A percentile compares a stretch with the other conserved stretches of the same genome.
Evolutionary conservation across 176 grass and related monocot genomes (phyloP).

Genomic region (Triticum turgidum): DNA sequence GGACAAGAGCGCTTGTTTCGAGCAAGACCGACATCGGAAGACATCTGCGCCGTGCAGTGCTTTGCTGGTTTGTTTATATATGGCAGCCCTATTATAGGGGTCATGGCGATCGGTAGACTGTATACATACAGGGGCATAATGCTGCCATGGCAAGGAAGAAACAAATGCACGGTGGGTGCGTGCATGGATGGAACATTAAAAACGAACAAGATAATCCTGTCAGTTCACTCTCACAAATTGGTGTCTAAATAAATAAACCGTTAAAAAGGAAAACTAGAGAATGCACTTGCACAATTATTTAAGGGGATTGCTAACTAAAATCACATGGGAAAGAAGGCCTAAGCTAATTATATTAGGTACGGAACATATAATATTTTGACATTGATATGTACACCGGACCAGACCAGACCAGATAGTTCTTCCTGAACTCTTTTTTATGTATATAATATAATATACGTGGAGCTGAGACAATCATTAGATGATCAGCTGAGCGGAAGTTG

Average conservation of each 20-base stretch:
- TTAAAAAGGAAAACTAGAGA: not conserved
- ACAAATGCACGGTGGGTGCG: not conserved
- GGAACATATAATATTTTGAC: not conserved
- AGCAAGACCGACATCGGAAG: conserved; percentile 18
- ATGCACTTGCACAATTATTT: not conserved
- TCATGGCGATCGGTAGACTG: not conserved
- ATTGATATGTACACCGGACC: not conserved
- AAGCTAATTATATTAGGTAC: not conserved
- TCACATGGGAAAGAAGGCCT: not conserved
- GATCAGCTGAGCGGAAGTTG: not conserved
- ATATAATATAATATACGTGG: not conserved
- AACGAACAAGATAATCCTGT: not conserved
- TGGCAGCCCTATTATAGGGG: not conserved
- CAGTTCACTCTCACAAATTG: not conserved
- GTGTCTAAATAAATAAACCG: not conserved
- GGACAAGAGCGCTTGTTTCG: conserved; percentile 30
- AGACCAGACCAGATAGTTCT: not conserved
- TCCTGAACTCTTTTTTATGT: not conserved
- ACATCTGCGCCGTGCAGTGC: not conserved
- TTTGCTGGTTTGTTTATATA: not conserved
- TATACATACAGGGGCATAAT: not conserved
- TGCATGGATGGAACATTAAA: not conserved
- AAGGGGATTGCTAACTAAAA: not conserved
- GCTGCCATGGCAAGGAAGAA: not conserved
- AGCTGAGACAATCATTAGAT: not conserved